These are phyloP conservation scores for Pistacia integerrima DNA, from an alignment of 345 rosid genomes.

Conservation along the genomic window DNA sequence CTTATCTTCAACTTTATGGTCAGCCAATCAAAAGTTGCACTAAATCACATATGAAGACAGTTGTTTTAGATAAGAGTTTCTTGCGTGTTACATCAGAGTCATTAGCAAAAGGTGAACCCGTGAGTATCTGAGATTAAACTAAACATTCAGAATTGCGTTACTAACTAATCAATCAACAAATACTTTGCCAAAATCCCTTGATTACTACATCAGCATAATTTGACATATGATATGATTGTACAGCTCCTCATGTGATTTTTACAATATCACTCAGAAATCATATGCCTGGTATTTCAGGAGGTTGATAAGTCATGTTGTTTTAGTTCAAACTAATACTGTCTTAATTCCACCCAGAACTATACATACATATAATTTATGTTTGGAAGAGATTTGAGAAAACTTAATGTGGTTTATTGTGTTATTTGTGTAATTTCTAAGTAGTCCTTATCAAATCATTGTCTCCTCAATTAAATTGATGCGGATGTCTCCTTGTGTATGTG, in stretches of 20 bases:
- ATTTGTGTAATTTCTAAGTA: too few relatives aligned
- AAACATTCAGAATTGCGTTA: too few relatives aligned
- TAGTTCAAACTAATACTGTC: too few relatives aligned
- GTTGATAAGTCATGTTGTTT: too few relatives aligned
- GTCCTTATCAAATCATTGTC: background rate
- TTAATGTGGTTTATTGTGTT: background rate
- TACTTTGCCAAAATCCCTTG: background rate
- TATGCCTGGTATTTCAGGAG: too few relatives aligned
- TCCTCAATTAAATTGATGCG: background rate
- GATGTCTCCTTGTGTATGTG: background rate
- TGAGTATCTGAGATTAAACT: too few relatives aligned
- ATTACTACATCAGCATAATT: background rate
- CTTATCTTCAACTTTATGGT: conserved; percentile 17
- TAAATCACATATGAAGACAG: conserved; percentile 1
- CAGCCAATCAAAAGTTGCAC: conserved; percentile 12
- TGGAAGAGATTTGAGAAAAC: background rate
- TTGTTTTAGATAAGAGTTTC: too few relatives aligned
- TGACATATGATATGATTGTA: background rate
- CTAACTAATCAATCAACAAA: background rate
- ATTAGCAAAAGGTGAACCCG: too few relatives aligned
- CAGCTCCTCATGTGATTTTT: background rate
- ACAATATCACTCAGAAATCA: background rate
- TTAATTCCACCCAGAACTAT: too few relatives aligned
- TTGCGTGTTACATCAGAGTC: background rate
- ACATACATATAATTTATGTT: too few relatives aligned